A percentile compares a stretch with the other conserved stretches of the same genome.
phyloP scores from a whole-genome alignment of 768 basidiomycete genomes.

The Rhizopogon salebrosus region DNA sequence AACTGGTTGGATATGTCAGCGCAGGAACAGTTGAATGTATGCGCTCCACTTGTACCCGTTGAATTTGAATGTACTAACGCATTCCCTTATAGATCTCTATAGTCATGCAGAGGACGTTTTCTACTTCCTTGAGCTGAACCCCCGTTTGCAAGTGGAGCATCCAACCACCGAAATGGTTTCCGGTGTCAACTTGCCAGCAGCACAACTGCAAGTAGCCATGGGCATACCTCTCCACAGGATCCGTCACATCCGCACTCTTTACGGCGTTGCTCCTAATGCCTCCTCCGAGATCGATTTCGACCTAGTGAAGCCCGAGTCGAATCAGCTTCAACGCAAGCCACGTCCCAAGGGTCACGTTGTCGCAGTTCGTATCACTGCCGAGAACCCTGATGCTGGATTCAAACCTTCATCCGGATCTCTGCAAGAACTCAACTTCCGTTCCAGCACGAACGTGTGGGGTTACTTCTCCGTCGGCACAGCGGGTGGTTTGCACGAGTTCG shows the following conservation, averaged over 20 bases:
- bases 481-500: conserved; percentile 97
- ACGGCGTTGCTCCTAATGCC: conserved; percentile 88
- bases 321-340: conserved; percentile 88
- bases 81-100: conserved; percentile 69
- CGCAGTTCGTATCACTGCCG: conserved; percentile 97
- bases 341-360: conserved; percentile 97
- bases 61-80: conserved; percentile 5
- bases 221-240: conserved; percentile 95
- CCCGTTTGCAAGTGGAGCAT: conserved; percentile 99
- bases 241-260: conserved; percentile 90
- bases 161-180: conserved; percentile 99
- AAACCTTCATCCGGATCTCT: conserved; percentile 96
- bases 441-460: conserved; percentile 99
- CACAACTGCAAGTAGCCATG: conserved; percentile 97
- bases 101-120: conserved; percentile 90
- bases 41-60: conserved; percentile 17
- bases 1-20: conserved; percentile 97
- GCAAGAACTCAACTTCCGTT: conserved; percentile 99
- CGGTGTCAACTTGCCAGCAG: conserved; percentile 95
- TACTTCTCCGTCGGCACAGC: conserved; percentile 97
- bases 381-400: conserved; percentile 99
- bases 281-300: conserved; percentile 96
- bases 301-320: conserved; percentile 83
- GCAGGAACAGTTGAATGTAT: conserved; percentile 97
- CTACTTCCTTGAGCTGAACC: conserved; percentile 97